Evolutionary conservation across 2,329 filamentous ascomycete species (phyloP).

Genomic region (Tolypocladium nubicola): DNA sequence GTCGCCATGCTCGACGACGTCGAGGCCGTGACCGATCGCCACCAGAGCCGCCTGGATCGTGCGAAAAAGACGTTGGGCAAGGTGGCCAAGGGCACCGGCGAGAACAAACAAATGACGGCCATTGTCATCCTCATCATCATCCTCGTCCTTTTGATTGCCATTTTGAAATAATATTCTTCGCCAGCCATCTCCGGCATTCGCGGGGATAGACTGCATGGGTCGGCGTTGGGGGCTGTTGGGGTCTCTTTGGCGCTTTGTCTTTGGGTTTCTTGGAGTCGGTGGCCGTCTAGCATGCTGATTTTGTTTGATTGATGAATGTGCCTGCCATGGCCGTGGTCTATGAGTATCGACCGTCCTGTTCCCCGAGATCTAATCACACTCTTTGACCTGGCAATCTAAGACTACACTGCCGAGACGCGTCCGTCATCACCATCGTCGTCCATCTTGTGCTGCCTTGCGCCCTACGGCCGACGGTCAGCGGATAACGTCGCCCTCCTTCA

Average conservation of each 20-base stretch:
- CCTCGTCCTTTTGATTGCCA: constrained; percentile 69
- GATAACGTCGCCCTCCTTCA: constrained; percentile 62
- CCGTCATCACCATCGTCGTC: neutral
- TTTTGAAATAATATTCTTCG: constrained; percentile 53
- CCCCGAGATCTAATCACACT: neutral
- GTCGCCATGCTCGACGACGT: constrained; percentile 83
- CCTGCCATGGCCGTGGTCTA: neutral
- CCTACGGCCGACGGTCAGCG: constrained; percentile 32
- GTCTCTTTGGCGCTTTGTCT: neutral
- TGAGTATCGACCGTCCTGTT: neutral
- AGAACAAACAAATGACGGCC: constrained; percentile 78
- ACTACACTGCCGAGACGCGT: neutral
- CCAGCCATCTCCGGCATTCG: neutral
- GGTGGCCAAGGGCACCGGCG: constrained; percentile 63
- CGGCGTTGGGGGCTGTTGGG: neutral
- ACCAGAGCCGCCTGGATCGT: constrained; percentile 64
- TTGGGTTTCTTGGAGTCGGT: neutral
- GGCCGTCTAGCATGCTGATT: neutral
- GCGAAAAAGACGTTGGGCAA: constrained; percentile 62
- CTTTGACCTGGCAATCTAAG: neutral
- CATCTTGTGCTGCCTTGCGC: no score
- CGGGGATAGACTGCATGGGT: neutral
- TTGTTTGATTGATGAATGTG: neutral
- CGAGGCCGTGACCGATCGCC: constrained; percentile 71
- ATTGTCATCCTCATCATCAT: constrained; percentile 77